phyloP scores from a whole-genome alignment of 768 basidiomycete genomes.

The Mycena polygramma region DNA sequence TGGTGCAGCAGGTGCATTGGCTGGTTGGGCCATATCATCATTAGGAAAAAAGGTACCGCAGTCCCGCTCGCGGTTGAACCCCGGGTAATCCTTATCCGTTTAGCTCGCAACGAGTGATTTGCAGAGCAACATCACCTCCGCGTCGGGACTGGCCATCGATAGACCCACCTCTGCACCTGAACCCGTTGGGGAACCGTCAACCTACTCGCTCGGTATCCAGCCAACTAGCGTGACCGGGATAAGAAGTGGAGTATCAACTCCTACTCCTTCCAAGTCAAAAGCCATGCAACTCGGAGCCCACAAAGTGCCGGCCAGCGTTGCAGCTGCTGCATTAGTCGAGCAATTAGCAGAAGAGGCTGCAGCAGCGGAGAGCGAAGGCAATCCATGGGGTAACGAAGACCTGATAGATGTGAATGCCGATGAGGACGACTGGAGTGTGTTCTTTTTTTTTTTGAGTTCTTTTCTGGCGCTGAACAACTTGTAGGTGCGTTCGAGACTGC shows the following conservation, averaged over 20 bases:
- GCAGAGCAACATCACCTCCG: slow-evolving; percentile 72
- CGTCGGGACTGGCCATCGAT: slow-evolving; percentile 47
- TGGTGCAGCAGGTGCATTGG: slow-evolving; percentile 91
- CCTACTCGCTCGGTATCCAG: background rate
- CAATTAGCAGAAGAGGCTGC: slow-evolving; percentile 72
- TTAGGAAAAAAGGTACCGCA: slow-evolving; percentile 79
- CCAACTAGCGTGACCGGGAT: slow-evolving; percentile 5
- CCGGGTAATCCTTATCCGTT: slow-evolving; percentile 19
- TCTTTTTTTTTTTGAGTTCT: slow-evolving; percentile 2
- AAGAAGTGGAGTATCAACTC: slow-evolving; percentile 27
- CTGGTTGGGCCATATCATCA: slow-evolving; percentile 97
- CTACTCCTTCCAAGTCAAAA: slow-evolving; percentile 57
- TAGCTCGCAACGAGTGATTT: slow-evolving; percentile 82
- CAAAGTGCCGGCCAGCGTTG: slow-evolving; percentile 56
- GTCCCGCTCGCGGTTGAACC: background rate
- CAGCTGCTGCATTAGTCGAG: slow-evolving; percentile 58
- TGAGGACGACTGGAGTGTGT: slow-evolving; percentile 93
- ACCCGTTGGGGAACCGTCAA: slow-evolving; percentile 35
- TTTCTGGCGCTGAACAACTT: slow-evolving; percentile 10
- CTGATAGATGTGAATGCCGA: slow-evolving; percentile 96
- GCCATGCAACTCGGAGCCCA: slow-evolving; percentile 79
- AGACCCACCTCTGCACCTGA: slow-evolving; percentile 61
- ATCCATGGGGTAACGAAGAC: slow-evolving; percentile 82
- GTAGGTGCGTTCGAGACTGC: slow-evolving; percentile 84
- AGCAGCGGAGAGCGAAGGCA: slow-evolving; percentile 56